Percentiles rank a stretch among this genome's conserved stretches.
Conservation (phyloP, 805 yeast genomes). For the Lipomyces mesembrius region DNA sequence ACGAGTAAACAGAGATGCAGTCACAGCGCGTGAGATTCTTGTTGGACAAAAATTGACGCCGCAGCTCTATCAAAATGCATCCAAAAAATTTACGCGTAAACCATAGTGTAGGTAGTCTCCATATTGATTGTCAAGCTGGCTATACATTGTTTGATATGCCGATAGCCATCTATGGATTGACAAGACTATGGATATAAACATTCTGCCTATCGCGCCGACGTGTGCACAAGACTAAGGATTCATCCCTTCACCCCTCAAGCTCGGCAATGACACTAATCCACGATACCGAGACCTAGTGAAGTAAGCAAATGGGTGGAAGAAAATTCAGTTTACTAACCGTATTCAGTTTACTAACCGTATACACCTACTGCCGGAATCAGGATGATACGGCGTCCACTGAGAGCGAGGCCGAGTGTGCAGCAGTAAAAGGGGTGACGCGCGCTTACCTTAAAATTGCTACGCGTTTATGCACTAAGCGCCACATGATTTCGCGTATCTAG, state of each 20-base stretch:
- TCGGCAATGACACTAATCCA: not conserved
- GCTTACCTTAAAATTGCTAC: not conserved
- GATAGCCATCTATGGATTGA: not conserved
- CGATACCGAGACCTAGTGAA: not conserved
- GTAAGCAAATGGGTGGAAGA: not conserved
- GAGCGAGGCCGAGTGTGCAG: not conserved
- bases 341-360: not conserved
- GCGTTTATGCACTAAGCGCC: not conserved
- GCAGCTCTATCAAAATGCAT: not conserved
- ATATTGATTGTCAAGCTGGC: not conserved
- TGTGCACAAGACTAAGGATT: too few species aligned
- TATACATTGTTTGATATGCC: not conserved
- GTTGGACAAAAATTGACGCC: too few species aligned
- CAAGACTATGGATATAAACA: not conserved
- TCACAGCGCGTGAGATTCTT: too few species aligned
- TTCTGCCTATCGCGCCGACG: too few species aligned
- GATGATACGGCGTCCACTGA: not conserved
- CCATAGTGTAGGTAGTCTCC: not conserved
- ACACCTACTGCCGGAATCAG: not conserved
- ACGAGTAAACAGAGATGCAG: too few species aligned
- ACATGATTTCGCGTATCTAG: not conserved
- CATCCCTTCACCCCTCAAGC: not conserved
- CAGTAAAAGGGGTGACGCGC: not conserved
- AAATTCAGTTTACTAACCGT: too few species aligned
- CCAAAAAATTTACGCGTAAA: not conserved